Percentiles rank a stretch among this genome's conserved stretches.
Evolutionary conservation across 352 stramenopile species (phyloP).

Genomic region (Globisporangium recalcitrans): DNA sequence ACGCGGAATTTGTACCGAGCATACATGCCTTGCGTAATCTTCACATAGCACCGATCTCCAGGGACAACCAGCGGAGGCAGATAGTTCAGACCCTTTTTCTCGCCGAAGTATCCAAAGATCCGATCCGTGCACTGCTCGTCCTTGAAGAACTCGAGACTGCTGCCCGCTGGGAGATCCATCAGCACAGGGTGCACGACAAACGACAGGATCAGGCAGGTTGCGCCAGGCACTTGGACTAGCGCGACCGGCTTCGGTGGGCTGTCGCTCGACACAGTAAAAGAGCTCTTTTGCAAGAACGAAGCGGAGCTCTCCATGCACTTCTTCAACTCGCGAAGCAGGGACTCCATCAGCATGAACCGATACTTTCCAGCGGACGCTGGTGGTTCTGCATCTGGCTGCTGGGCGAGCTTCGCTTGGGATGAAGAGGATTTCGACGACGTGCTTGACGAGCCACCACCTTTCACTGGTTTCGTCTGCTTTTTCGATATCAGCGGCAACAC

Average conservation of each 20-base stretch:
- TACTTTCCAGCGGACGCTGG: slow-evolving; percentile 37
- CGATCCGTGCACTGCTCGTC: slow-evolving; percentile 57
- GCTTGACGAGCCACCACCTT: slow-evolving; percentile 11
- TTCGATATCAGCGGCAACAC: slow-evolving; percentile 23
- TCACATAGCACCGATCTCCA: slow-evolving; percentile 60
- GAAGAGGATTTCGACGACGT: slow-evolving; percentile 18
- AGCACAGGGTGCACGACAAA: slow-evolving; percentile 73
- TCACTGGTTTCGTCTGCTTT: slow-evolving; percentile 34
- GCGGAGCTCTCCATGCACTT: slow-evolving; percentile 42
- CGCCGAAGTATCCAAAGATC: slow-evolving; percentile 72
- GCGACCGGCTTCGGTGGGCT: slow-evolving; percentile 59
- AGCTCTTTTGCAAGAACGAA: slow-evolving; percentile 38
- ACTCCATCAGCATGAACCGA: slow-evolving; percentile 59
- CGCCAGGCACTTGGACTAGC: slow-evolving; percentile 52
- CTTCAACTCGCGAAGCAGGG: slow-evolving; percentile 49
- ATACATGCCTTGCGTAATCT: slow-evolving; percentile 54
- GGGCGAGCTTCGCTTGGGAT: slow-evolving; percentile 26
- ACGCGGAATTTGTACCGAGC: slow-evolving; percentile 80
- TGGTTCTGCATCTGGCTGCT: slow-evolving; percentile 27
- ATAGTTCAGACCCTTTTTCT: slow-evolving; percentile 65
- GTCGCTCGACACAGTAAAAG: slow-evolving; percentile 64
- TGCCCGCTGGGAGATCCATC: slow-evolving; percentile 70
- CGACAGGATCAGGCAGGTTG: slow-evolving; percentile 68
- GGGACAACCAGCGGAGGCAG: slow-evolving; percentile 55
- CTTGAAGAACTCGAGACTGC: slow-evolving; percentile 64